Percentiles rank a stretch among this genome's conserved stretches.
These are phyloP conservation scores for Echria macrotheca DNA, from an alignment of 495 filamentous ascomycete genomes.

Conservation along the genomic window DNA sequence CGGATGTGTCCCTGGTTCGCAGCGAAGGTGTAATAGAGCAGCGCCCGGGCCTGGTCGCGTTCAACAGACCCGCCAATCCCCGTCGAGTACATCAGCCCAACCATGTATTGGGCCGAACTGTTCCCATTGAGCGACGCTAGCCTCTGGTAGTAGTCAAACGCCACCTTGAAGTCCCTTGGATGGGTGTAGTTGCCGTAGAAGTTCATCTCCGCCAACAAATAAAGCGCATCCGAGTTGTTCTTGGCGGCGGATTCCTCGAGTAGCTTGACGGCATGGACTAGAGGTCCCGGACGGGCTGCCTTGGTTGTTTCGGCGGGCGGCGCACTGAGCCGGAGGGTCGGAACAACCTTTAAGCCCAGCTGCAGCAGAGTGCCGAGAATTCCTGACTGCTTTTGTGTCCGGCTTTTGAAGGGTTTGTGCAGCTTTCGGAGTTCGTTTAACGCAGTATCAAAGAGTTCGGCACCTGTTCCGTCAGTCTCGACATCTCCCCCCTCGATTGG, in stretches of 20 bases:
- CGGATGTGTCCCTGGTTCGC: conserved; percentile 76
- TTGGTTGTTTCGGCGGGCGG: conserved; percentile 28
- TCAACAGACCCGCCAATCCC: conserved; percentile 79
- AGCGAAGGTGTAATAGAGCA: conserved; percentile 92
- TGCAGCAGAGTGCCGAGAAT: conserved; percentile 34
- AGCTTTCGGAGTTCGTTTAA: conserved; percentile 39
- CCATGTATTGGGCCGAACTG: conserved; percentile 86
- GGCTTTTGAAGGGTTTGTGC: conserved; percentile 29
- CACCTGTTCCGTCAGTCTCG: conserved; percentile 27
- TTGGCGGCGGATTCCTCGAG: conserved; percentile 69
- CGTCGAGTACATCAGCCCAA: conserved; percentile 95
- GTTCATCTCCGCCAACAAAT: conserved; percentile 87
- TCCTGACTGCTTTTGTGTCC: conserved; percentile 32
- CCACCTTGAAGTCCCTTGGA: conserved; percentile 73
- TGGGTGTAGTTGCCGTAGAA: conserved; percentile 94
- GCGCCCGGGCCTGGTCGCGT: conserved; percentile 83
- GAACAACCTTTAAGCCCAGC: conserved; percentile 34
- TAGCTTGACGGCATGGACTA: conserved; percentile 61
- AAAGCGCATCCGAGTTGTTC: conserved; percentile 83
- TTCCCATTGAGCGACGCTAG: conserved; percentile 78
- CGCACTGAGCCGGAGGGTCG: conserved; percentile 37
- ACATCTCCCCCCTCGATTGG: background rate
- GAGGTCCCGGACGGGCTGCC: conserved; percentile 28
- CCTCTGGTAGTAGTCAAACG: conserved; percentile 75
- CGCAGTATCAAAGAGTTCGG: conserved; percentile 41